These are phyloP conservation scores for Colletotrichum endophyticum DNA, from an alignment of 2,329 filamentous ascomycete species.

Conservation along the genomic window DNA sequence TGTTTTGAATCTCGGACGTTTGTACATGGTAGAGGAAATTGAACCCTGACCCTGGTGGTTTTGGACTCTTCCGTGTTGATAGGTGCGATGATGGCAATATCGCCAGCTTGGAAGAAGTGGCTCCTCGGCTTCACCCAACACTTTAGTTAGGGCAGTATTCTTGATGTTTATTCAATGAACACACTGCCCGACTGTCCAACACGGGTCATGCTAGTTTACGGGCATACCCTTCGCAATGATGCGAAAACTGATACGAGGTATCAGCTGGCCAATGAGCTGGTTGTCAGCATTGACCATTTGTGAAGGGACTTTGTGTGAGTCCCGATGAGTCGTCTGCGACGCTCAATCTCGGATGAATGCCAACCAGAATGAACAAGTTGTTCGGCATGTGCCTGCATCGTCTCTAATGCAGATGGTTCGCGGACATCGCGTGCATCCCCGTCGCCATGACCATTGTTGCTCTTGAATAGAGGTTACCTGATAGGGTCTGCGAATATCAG, in stretches of 20 bases:
- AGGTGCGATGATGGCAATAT: not conserved
- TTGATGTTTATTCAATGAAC: not conserved
- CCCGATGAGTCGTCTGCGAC: not conserved
- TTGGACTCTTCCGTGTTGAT: not conserved
- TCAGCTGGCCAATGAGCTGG: not conserved
- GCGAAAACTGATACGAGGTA: not conserved
- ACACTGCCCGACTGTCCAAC: not conserved
- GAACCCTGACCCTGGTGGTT: not conserved
- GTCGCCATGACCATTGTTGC: not conserved
- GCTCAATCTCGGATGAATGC: not conserved
- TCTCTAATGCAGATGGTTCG: not conserved
- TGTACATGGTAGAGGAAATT: not conserved
- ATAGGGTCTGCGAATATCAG: not conserved
- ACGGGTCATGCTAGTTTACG: not conserved
- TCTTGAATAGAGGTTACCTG: not conserved
- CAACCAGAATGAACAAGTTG: not conserved
- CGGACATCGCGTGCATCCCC: not conserved
- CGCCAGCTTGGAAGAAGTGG: not conserved
- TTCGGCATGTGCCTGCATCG: not conserved
- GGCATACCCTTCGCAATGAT: not conserved
- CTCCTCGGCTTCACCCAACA: not conserved
- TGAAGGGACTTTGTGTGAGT: not conserved
- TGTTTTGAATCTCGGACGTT: not conserved
- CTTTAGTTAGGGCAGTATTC: not conserved
- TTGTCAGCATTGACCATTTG: not conserved